These are phyloP conservation scores for Apiospora sp. DNA, from an alignment of 2,329 filamentous ascomycete species.

Conservation along the genomic window DNA sequence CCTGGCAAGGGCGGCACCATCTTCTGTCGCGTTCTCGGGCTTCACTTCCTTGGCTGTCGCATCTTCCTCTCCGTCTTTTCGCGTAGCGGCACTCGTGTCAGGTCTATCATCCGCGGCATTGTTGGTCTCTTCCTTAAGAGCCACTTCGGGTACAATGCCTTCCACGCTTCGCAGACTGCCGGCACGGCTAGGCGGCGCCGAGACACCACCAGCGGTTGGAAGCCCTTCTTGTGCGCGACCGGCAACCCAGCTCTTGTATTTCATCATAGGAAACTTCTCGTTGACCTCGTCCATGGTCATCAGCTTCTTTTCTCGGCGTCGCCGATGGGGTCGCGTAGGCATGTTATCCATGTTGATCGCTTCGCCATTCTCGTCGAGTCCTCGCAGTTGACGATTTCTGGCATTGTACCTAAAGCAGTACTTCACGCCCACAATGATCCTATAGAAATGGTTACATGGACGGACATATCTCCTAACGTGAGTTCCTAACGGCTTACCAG, in stretches of 20 bases:
- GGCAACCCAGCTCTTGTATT: constrained; percentile 96
- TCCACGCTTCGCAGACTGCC: constrained; percentile 76
- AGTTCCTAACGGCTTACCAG: constrained; percentile 70
- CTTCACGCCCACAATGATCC: constrained; percentile 99
- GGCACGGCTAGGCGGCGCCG: constrained; percentile 74
- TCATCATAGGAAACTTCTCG: constrained; percentile 91
- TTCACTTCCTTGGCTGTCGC: constrained; percentile 25
- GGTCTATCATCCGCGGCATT: constrained; percentile 23
- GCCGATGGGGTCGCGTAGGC: constrained; percentile 79
- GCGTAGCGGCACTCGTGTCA: neutral
- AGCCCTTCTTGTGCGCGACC: constrained; percentile 84
- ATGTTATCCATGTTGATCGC: constrained; percentile 88
- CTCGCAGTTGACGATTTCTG: constrained; percentile 80
- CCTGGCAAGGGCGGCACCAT: constrained; percentile 32
- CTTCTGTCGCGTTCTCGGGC: constrained; percentile 26
- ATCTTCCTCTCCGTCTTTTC: neutral
- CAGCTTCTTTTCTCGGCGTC: constrained; percentile 94
- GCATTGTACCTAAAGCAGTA: constrained; percentile 99
- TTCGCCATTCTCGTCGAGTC: constrained; percentile 79
- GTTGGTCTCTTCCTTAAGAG: constrained; percentile 53
- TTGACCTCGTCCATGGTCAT: constrained; percentile 99
- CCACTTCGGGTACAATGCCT: constrained; percentile 56
- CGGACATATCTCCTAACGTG: neutral
- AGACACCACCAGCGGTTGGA: constrained; percentile 84
- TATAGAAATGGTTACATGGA: constrained; percentile 47